Conservation (phyloP, 1,139 yeast species). For the Trichomonascaceae sp. region DNA sequence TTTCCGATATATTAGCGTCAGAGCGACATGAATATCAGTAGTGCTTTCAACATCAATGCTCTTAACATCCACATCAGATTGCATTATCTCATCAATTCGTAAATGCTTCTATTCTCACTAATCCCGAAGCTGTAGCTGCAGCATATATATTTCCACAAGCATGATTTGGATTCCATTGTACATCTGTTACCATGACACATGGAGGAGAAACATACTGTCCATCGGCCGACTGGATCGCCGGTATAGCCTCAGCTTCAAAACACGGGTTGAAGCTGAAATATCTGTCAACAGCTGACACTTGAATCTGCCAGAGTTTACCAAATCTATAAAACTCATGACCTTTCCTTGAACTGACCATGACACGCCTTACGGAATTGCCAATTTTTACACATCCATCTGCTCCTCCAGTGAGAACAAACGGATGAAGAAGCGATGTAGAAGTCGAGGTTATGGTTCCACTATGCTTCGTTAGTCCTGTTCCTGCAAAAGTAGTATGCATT, state of each 20-base stretch:
- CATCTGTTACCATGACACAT: constrained; percentile 46
- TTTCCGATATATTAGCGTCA: constrained; percentile 59
- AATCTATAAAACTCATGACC: constrained; percentile 26
- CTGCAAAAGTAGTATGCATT: constrained; percentile 31
- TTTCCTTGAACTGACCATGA: constrained; percentile 38
- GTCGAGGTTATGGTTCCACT: constrained; percentile 37
- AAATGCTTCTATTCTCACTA: constrained; percentile 50
- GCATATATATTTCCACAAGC: constrained; percentile 54
- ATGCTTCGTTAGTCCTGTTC: constrained; percentile 34
- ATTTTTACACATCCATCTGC: constrained; percentile 52
- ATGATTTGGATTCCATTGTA: constrained; percentile 58
- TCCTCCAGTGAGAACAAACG: constrained; percentile 55
- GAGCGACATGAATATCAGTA: neutral
- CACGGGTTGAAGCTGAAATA: constrained; percentile 35
- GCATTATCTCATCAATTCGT: neutral
- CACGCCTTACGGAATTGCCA: constrained; percentile 39
- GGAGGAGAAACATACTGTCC: constrained; percentile 40
- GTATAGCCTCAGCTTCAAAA: constrained; percentile 20
- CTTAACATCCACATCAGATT: neutral
- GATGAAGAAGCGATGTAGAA: constrained; percentile 47
- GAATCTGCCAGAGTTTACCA: constrained; percentile 25
- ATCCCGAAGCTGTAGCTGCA: constrained; percentile 61
- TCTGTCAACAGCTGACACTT: constrained; percentile 21
- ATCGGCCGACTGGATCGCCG: constrained; percentile 21
- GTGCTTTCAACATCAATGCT: neutral